A percentile compares a stretch with the other conserved stretches of the same genome.
Evolutionary conservation across 805 yeast species (phyloP).

Genomic region (Tetrapisispora phaffii): DNA sequence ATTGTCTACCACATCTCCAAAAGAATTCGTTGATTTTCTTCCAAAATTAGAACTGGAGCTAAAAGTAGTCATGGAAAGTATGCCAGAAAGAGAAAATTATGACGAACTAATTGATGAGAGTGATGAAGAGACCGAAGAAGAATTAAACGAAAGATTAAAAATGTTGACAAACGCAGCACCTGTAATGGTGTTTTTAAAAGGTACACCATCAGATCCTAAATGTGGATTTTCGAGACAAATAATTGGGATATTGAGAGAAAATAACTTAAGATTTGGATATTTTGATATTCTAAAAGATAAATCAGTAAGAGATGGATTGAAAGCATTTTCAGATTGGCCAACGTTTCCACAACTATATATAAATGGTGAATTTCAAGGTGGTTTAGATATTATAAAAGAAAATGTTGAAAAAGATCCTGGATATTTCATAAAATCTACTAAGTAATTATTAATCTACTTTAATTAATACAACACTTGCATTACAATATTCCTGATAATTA

Average conservation of each 20-base stretch:
- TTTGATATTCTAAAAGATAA: slow-evolving; percentile 95
- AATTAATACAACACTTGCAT: not conserved
- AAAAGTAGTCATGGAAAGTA: no score
- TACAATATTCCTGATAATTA: no score
- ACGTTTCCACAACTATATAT: slow-evolving; percentile 95
- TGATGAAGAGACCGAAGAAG: slow-evolving; percentile 72
- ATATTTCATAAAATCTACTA: slow-evolving; percentile 61
- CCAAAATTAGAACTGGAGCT: slow-evolving; percentile 41
- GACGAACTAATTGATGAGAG: slow-evolving; percentile 14
- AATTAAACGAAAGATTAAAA: slow-evolving; percentile 63
- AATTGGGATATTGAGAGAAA: slow-evolving; percentile 89
- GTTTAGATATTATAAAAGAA: slow-evolving; percentile 92
- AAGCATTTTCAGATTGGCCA: slow-evolving; percentile 93
- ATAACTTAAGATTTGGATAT: slow-evolving; percentile 93
- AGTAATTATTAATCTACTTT: slow-evolving; percentile 6
- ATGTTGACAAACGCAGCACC: slow-evolving; percentile 93
- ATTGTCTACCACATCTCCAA: slow-evolving; percentile 92
- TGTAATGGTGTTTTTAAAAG: slow-evolving; percentile 97
- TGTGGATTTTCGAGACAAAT: slow-evolving; percentile 96
- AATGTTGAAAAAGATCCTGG: slow-evolving; percentile 82
- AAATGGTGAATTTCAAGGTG: slow-evolving; percentile 95
- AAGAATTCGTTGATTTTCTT: slow-evolving; percentile 72
- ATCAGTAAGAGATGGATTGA: slow-evolving; percentile 86
- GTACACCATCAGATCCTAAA: slow-evolving; percentile 95
- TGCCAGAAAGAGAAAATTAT: not conserved